These are phyloP conservation scores for Adansonia madagascariensis DNA, from an alignment of 441 rosid genomes.

Conservation along the genomic window DNA sequence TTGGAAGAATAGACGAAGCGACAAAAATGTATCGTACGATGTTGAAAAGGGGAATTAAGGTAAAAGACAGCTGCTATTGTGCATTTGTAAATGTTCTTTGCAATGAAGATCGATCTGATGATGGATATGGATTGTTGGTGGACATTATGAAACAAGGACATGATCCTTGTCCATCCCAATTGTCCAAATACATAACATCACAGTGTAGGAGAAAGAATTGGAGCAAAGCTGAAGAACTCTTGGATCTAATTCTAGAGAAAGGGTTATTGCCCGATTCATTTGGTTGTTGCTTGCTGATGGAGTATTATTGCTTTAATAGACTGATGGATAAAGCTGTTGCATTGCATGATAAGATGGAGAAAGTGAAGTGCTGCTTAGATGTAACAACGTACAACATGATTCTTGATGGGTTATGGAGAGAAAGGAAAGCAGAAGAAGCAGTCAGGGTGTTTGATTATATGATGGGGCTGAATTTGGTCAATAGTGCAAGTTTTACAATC, in stretches of 20 bases:
- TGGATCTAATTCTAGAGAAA: slow-evolving; percentile 52
- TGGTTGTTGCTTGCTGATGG: slow-evolving; percentile 50
- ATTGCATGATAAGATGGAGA: slow-evolving; percentile 51
- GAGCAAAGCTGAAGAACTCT: slow-evolving; percentile 58
- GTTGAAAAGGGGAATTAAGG: slow-evolving; percentile 33
- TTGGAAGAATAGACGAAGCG: slow-evolving; percentile 56
- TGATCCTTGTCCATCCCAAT: slow-evolving; percentile 38
- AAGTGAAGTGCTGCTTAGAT: slow-evolving; percentile 51
- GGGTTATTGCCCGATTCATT: slow-evolving; percentile 48
- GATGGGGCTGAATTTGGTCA: slow-evolving; percentile 42
- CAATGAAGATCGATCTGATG: slow-evolving; percentile 40
- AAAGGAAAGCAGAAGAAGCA: slow-evolving; percentile 47
- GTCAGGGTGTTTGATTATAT: slow-evolving; percentile 52
- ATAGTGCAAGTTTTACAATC: slow-evolving; percentile 49
- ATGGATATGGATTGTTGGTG: slow-evolving; percentile 40
- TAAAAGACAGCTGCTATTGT: slow-evolving; percentile 48
- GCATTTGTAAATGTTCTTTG: slow-evolving; percentile 59
- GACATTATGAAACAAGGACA: slow-evolving; percentile 54
- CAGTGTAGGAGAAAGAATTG: slow-evolving; percentile 54
- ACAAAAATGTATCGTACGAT: slow-evolving; percentile 42
- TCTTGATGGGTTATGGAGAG: slow-evolving; percentile 50
- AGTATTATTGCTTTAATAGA: slow-evolving; percentile 53
- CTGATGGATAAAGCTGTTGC: slow-evolving; percentile 59
- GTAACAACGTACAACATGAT: slow-evolving; percentile 51
- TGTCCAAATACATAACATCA: slow-evolving; percentile 50